Conservation (phyloP, 2,329 filamentous ascomycete species). For the Mariannaea elegans region DNA sequence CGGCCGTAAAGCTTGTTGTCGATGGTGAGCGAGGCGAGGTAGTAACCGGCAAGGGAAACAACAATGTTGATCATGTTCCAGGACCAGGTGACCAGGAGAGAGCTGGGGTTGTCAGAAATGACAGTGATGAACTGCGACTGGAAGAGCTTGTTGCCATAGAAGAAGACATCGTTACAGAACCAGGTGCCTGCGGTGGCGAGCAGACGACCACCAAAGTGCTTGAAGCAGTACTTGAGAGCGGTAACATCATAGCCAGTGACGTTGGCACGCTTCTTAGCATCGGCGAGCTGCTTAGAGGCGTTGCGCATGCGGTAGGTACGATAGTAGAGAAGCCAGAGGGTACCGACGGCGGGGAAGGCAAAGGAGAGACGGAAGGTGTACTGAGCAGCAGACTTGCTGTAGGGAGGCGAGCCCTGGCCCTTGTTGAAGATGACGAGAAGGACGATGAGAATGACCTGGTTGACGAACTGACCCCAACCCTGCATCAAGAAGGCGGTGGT, state of each 20-base stretch:
- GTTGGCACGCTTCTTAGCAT: conserved; percentile 84
- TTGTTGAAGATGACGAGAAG: conserved; percentile 89
- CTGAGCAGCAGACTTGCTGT: conserved; percentile 79
- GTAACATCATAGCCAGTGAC: conserved; percentile 94
- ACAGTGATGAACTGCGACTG: conserved; percentile 89
- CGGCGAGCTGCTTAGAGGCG: conserved; percentile 81
- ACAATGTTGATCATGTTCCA: conserved; percentile 94
- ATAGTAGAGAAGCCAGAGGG: conserved; percentile 95
- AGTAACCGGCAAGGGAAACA: conserved; percentile 88
- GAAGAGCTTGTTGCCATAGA: conserved; percentile 99
- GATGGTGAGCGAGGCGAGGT: conserved; percentile 86
- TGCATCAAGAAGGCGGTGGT: conserved; percentile 98
- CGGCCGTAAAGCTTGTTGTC: conserved; percentile 97
- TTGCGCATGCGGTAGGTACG: conserved; percentile 94
- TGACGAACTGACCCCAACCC: conserved; percentile 95
- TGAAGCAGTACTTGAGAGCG: conserved; percentile 80
- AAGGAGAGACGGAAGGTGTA: conserved; percentile 95
- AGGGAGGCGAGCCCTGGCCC: conserved; percentile 76
- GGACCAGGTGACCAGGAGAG: conserved; percentile 86
- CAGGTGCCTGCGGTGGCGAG: conserved; percentile 87
- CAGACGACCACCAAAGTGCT: conserved; percentile 85
- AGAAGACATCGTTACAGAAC: conserved; percentile 98
- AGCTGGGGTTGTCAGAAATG: conserved; percentile 73
- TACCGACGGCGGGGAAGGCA: conserved; percentile 88
- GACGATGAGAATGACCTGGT: conserved; percentile 89